Base-by-base conservation (phyloP, 805 yeast species). In the Torulaspora maleeae region DNA sequence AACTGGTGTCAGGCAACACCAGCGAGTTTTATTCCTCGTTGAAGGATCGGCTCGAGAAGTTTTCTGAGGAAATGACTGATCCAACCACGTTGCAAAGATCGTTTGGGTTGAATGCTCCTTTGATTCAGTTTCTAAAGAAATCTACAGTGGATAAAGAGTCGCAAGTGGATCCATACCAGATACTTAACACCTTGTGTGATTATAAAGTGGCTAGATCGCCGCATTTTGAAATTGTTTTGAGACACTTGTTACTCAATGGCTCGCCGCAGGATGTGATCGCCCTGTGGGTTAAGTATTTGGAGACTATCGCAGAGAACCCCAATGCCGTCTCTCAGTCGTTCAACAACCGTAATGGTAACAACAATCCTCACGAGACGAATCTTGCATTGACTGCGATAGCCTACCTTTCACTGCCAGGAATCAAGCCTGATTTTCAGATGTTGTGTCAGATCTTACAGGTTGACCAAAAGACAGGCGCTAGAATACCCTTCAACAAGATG, bases 211-310 rank as follows among this genome's bases (percentile, higher is more conserved):
- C 64, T 3, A 47, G 64, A 17, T 55, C 62, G 7, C 49, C 55
- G 24, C 67, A 63, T 51, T 63, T 62, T 32, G 53, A 51, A 22
- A 45, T 57, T 4, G 57, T 63, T 1, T 47, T 61, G 49, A 51
- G 49, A 36, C 38, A 56, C 27, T 51, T 56, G 17, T 28, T 63
- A 13, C n/a, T 20, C 2, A 36, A 52, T 5, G 52, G 48, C 6
- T 41, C 44, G 20, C 53, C 54, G 9, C 58, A 61, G 38, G 67
- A 62, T 39, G 64, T 55, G 2, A 51, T 63, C 43, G 59, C 60
- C 3, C 45, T 62, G n/a, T 63, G 66, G 66, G 57, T 63, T 3
- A 61, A 54, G 36, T 63, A 54, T 43, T 44, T 63, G 29, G 58
- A 58, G 27, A 44, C 41, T 3, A 40, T 52, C 6, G 48, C 52